Conservation (phyloP, 2,329 filamentous ascomycete species). For the Myriosclerotinia duriaeana region DNA sequence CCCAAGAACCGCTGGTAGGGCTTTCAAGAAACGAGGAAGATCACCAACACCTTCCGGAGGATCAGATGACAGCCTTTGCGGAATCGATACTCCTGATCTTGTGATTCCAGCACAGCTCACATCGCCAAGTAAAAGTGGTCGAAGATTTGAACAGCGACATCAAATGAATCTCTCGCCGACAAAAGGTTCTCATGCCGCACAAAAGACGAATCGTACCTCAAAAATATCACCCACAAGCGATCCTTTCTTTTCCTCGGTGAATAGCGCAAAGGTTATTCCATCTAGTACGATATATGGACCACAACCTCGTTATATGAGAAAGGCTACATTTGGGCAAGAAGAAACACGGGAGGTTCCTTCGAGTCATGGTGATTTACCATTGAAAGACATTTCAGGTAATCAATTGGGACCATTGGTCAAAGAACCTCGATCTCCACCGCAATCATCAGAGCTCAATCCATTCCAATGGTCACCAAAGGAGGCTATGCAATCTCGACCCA, state of each 20-base stretch:
- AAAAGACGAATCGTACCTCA: background rate
- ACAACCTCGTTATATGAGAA: conserved; percentile 33
- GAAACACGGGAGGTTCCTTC: conserved; percentile 25
- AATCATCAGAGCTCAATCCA: conserved; percentile 27
- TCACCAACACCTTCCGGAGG: conserved; percentile 29
- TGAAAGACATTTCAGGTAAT: conserved; percentile 34
- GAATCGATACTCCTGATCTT: conserved; percentile 28
- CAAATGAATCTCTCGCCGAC: conserved; percentile 28
- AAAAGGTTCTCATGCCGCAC: conserved; percentile 21
- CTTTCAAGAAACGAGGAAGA: conserved; percentile 15
- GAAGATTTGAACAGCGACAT: conserved; percentile 23
- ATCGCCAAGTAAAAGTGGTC: conserved; percentile 33
- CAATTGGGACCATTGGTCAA: conserved; percentile 22
- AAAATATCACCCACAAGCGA: conserved; percentile 25
- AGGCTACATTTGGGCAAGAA: conserved; percentile 35
- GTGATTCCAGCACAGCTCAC: conserved; percentile 32
- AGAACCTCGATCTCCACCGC: background rate
- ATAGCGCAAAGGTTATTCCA: conserved; percentile 28
- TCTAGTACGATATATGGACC: conserved; percentile 24
- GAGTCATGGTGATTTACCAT: conserved; percentile 27
- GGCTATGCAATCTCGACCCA: conserved; percentile 27
- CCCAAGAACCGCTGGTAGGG: conserved; percentile 11
- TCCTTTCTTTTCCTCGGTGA: conserved; percentile 34
- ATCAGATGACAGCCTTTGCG: conserved; percentile 36
- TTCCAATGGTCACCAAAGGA: conserved; percentile 38